Conservation (phyloP, 306 rosid genomes). For the Begonia masoniana region DNA sequence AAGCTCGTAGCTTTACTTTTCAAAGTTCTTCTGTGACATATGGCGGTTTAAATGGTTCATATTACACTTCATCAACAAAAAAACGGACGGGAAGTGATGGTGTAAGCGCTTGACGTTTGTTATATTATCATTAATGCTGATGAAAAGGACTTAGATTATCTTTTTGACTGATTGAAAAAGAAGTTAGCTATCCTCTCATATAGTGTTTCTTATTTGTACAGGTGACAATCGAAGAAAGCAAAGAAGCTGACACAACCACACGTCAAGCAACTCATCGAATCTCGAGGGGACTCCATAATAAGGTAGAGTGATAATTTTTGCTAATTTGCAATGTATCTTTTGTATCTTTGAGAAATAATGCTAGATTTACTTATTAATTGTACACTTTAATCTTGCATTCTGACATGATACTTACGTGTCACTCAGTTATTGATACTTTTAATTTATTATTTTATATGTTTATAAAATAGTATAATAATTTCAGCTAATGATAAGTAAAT, state of each 20-base stretch:
- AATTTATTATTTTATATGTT: neutral
- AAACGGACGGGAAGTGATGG: conserved; percentile 76
- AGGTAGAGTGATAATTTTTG: too few species aligned
- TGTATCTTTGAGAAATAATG: conserved; percentile 4
- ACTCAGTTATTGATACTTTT: neutral
- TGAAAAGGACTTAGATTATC: too few species aligned
- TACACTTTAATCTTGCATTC: neutral
- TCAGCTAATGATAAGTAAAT: too few species aligned
- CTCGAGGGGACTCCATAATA: conserved; percentile 41
- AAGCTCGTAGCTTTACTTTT: conserved; percentile 40
- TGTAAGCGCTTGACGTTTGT: conserved; percentile 20
- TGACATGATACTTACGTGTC: neutral
- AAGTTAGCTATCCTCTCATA: neutral
- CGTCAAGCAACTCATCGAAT: conserved; percentile 47
- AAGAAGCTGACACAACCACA: conserved; percentile 65
- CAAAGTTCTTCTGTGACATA: conserved; percentile 62
- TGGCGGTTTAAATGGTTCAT: conserved; percentile 54
- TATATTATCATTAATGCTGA: neutral
- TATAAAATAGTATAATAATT: too few species aligned
- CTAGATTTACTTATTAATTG: neutral
- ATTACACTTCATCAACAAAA: conserved; percentile 45
- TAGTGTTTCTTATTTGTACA: conserved; percentile 16
- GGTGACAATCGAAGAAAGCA: conserved; percentile 63
- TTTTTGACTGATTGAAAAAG: too few species aligned
- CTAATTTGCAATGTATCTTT: too few species aligned